Evolutionary conservation across 1,284 basidiomycete species (phyloP), one percentile per base, ranked within the genome.

Genomic region (Rhizopogon hawkerae): DNA sequence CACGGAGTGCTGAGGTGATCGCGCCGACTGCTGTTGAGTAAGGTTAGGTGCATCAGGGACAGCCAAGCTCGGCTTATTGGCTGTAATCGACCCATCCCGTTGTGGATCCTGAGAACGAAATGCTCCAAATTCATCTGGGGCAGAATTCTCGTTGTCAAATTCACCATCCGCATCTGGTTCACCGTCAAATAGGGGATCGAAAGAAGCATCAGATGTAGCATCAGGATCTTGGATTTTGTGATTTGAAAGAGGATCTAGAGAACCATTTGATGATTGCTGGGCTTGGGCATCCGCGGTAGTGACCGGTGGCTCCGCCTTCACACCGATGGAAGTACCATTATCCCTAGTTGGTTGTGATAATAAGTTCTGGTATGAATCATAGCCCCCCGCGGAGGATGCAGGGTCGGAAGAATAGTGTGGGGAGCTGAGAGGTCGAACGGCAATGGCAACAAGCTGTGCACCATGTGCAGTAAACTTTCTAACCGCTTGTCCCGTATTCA

Each of bases 401-500:
- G 62, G 52, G 55, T 60, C 52, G 37, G 62, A 59, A 38, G 65
- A 63, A 58, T 60, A 50, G 31, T 73, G 69, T 53, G 62, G 59
- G 29, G 74, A 69, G 52, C 64, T 65, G 49, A 76, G 62, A 2
- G 95, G 93, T 47, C 90, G 78, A 26, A 96, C 77, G 14, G 85
- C 81, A 37, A 98, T 70, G 10, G 84, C 81, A 2, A 91, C 85
- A 9, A 98, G 78, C 63, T 98, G 94, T 2, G 92, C 83, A 23
- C 86, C 85, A 61, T 96, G 92, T 0, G 86, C 80, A 0, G 79
- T 82, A 60, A 90, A 98, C 35, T 77, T 81, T 38, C 93, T 81
- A 4, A 86, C 77, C 31, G 75, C 72, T 57, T 90, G 79, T 1
- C 96, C 96, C 0, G 88, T 95, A 61, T 98, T 90, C 43, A 98